Percentiles rank a stretch among this genome's conserved stretches.
phyloP scores from a whole-genome alignment of 2,329 filamentous ascomycete genomes.

The Penicillium sp. region DNA sequence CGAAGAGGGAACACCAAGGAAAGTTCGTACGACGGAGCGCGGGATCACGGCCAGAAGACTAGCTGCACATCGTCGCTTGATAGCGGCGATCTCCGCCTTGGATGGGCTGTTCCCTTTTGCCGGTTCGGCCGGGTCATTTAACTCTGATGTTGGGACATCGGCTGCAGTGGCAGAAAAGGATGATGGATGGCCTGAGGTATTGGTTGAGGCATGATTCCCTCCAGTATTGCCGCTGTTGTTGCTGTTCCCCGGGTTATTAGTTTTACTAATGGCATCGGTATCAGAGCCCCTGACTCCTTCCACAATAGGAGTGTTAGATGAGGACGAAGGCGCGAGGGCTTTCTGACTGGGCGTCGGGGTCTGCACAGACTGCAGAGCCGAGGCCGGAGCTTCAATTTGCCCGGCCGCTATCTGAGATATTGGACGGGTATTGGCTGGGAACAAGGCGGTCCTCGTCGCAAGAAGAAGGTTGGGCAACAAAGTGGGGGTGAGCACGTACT shows the following conservation, averaged over 20 bases:
- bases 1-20: conserved; percentile 39
- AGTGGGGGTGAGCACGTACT: conserved; percentile 62
- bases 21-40: conserved; percentile 43
- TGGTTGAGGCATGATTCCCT: conserved; percentile 14
- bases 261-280: conserved; percentile 5
- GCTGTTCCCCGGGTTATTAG: conserved; percentile 5
- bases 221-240: conserved; percentile 11
- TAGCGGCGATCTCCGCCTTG: conserved; percentile 35
- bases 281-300: conserved; percentile 9
- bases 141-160: conserved; percentile 2
- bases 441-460: conserved; percentile 71
- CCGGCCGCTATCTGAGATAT: conserved; percentile 43
- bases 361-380: conserved; percentile 26
- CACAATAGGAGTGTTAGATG: conserved; percentile 18
- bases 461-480: conserved; percentile 60
- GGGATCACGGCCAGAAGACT: conserved; percentile 45
- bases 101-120: conserved; percentile 21
- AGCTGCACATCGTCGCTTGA: conserved; percentile 46
- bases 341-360: conserved; percentile 23
- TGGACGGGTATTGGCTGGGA: conserved; percentile 78
- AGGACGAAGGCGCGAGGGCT: conserved; percentile 25
- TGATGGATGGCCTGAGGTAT: not conserved
- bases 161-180: not conserved
- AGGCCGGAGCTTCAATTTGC: conserved; percentile 27
- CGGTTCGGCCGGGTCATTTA: conserved; percentile 12